Evolutionary conservation across 2,329 filamentous ascomycete species (phyloP), one percentile per base, ranked within the genome.

Genomic region (Helotiales sp.): DNA sequence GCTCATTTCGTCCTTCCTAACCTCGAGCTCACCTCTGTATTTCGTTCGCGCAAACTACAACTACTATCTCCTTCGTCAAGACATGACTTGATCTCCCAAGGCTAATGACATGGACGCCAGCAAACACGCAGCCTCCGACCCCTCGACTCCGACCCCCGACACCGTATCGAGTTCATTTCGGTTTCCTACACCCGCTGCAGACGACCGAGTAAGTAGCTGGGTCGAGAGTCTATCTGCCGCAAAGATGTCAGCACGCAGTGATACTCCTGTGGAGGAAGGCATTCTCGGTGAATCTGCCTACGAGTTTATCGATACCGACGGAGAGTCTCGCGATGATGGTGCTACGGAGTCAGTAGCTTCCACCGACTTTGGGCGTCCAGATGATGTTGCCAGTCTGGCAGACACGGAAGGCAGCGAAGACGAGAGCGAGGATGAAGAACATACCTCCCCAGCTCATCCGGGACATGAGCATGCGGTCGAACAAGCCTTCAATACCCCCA

Each of bases 241-340:
- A 53, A 66, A 57, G 22, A 71, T 71, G 68, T 67, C 70, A 44
- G 52, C 62, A 22, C 63, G 53, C 49, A 68, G 66, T 50, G 69
- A 70, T 46, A 52, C 49, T 19, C 60, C 55, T 22, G 63, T 59
- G n/a, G 69, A 71, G 30, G 69, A 70, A 44, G 62, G 66, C 52
- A 62, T 56, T 52, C 67, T 72, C 24, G 65, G 63, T 13, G 69
- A 69, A 33, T 71, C 70, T 52, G 58, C 69, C 40, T 72, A 71
- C 57, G 70, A 72, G 51, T 69, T 72, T 50, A 66, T 72, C 60
- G 70, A 72, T 49, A 72, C 69, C 3, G 70, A 72, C 42, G 64
- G 61, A 29, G 70, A 72, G 50, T 70, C 68, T 54, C 66, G 68
- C 52, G 69, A 71, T 52, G 70, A 66, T 62, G 67, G 69, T 63